phyloP scores from a whole-genome alignment of 78 protist species.

The Paulinella micropora region DNA sequence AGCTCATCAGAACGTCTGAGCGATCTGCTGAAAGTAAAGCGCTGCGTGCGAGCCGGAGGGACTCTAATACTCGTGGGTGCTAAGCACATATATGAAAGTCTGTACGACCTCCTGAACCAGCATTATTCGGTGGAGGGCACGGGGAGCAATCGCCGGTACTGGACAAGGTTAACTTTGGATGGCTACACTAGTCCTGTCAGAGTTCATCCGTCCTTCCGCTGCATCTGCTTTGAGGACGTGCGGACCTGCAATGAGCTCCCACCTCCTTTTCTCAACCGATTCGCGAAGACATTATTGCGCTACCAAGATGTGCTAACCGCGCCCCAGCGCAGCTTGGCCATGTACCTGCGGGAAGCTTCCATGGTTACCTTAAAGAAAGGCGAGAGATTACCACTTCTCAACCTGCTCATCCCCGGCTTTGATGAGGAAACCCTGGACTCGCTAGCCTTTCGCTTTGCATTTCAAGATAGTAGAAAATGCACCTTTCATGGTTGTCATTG shows the following conservation, averaged over 20 bases:
- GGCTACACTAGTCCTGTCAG: background rate
- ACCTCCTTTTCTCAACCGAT: background rate
- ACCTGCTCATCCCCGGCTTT: too few species aligned
- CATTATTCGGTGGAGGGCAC: constrained; percentile 19
- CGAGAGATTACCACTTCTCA: too few species aligned
- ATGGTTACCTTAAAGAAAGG: too few species aligned
- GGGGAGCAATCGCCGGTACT: too few species aligned
- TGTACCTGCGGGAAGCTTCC: too few species aligned
- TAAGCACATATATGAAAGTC: constrained; percentile 16
- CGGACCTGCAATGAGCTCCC: background rate
- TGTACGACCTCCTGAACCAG: constrained; percentile 27
- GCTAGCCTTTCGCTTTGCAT: too few species aligned
- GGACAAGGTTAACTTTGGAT: too few species aligned
- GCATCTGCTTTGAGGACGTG: background rate
- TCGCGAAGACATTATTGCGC: background rate
- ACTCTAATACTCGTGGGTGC: constrained; percentile 22
- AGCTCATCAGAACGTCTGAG: constrained; percentile 15
- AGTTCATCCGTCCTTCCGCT: background rate
- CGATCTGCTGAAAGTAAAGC: constrained; percentile 15
- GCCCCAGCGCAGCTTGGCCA: background rate
- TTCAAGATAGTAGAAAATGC: too few species aligned
- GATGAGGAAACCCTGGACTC: too few species aligned
- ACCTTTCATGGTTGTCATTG: too few species aligned
- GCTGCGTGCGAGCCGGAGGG: constrained; percentile 8
- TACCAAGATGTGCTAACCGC: background rate